phyloP scores from a whole-genome alignment of 2,329 filamentous ascomycete genomes.

The Fusarium stilboides region DNA sequence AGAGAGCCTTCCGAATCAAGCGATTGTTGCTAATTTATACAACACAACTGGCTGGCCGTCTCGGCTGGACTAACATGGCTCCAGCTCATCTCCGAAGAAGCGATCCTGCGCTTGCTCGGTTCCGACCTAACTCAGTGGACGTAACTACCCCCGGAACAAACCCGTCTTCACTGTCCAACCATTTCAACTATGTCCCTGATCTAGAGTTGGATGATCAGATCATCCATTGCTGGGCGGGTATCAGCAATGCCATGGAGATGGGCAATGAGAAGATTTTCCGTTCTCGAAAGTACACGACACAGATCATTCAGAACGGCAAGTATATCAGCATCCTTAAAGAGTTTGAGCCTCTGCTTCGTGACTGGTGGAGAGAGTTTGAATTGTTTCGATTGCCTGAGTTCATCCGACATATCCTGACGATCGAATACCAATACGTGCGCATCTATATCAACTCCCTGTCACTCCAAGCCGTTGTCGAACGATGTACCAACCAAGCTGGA shows the following conservation, averaged over 20 bases:
- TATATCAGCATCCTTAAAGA: constrained; percentile 87
- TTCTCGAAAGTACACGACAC: constrained; percentile 88
- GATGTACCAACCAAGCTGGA: constrained; percentile 80
- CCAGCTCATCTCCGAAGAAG: constrained; percentile 75
- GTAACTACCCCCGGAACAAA: constrained; percentile 74
- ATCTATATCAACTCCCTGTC: constrained; percentile 96
- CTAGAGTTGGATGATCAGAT: constrained; percentile 78
- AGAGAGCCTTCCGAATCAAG: constrained; percentile 85
- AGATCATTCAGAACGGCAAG: constrained; percentile 87
- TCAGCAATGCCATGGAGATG: constrained; percentile 92
- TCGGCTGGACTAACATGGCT: constrained; percentile 95
- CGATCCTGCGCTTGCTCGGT: constrained; percentile 69
- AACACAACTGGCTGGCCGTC: constrained; percentile 91
- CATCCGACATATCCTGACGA: constrained; percentile 83
- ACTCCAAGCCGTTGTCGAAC: constrained; percentile 93
- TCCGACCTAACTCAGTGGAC: constrained; percentile 66
- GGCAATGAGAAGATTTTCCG: constrained; percentile 92
- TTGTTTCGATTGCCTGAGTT: constrained; percentile 77
- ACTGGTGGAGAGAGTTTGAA: constrained; percentile 88
- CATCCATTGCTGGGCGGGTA: constrained; percentile 92
- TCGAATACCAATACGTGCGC: constrained; percentile 95
- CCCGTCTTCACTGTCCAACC: constrained; percentile 68
- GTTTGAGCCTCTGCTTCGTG: constrained; percentile 82
- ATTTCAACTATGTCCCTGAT: constrained; percentile 77
- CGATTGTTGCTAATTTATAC: constrained; percentile 91